phyloP scores from a whole-genome alignment of 331 rosid genomes.

The Quercus phellos region DNA sequence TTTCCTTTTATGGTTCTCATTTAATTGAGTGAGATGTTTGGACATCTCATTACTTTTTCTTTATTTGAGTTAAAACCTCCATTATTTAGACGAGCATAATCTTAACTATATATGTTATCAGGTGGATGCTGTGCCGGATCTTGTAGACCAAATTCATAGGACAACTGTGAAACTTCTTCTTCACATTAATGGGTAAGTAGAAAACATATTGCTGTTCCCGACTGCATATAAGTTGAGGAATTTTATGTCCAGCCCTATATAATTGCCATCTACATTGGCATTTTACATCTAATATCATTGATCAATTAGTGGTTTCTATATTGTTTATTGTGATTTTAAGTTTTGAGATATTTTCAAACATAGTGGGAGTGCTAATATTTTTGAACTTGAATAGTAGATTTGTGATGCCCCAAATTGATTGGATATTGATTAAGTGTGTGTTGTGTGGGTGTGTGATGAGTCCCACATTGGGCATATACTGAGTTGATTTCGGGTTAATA shows the following conservation, averaged over 20 bases:
- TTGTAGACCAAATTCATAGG: slow-evolving; percentile 74
- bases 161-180: slow-evolving; percentile 79
- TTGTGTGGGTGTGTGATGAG: no score
- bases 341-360: neutral
- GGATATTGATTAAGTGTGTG: no score
- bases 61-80: neutral
- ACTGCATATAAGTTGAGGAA: neutral
- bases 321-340: neutral
- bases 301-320: neutral
- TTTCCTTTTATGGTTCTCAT: slow-evolving; percentile 1
- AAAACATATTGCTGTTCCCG: neutral
- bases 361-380: neutral
- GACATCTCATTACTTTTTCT: neutral
- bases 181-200: slow-evolving; percentile 82
- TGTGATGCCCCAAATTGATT: no score
- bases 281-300: neutral
- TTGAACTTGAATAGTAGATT: neutral
- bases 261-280: neutral
- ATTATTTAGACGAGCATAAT: slow-evolving; percentile 5
- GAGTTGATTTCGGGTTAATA: no score
- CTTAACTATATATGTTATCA: slow-evolving; percentile 31
- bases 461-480: no score
- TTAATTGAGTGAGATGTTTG: slow-evolving; percentile 7
- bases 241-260: neutral
- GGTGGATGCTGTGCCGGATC: slow-evolving; percentile 99